Base-by-base conservation (phyloP, 768 basidiomycete genomes). In the Agaricus sinodeliciosus region DNA sequence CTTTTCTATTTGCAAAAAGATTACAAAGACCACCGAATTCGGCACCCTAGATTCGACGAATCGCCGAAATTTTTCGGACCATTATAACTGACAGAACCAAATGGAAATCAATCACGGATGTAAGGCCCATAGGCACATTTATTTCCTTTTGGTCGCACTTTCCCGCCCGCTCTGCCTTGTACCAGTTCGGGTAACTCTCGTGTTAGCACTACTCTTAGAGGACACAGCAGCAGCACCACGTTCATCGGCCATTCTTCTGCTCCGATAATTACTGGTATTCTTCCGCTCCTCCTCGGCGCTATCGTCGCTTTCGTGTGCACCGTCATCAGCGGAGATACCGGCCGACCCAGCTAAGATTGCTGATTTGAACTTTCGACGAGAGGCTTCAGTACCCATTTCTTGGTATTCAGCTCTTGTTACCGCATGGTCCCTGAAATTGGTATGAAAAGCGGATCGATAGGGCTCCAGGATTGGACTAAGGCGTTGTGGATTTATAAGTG, bases 341-440 rank as follows among this genome's bases (percentile, higher is more conserved):
- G 27, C 36, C 19, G n/a, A 25, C 35, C 3, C 26, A 13, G 37
- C n/a, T 16, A 28, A 41, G 45, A 41, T 16, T 13, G 25, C 22
- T 48, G 44, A 47, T 54, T 19, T 27, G 68, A 94, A 90, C 63
- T 87, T 90, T 54, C 84, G 75, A 57, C 90, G 78, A 54, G 81
- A 81, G 52, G 86, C 85, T 55, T 73, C 79, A 58, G 82, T 86
- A 34, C 94, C 94, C 55, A 77, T 78, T 69, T 97, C 94, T 45
- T 80, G 71, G 68, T 95, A 97, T 65, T 97, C 93, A 44, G 79
- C 81, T 41, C 87, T 73, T 3, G 90, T 90, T 56, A 92, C 80
- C 27, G 80, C 75, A 16, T 72, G 69, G 28, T 72, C 67, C 0
- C 70, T 48, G 58, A 87, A 85, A 37, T 72, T 71, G 22, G 80